phyloP scores from a whole-genome alignment of 768 basidiomycete species.

The Mycena sanguinolenta region DNA sequence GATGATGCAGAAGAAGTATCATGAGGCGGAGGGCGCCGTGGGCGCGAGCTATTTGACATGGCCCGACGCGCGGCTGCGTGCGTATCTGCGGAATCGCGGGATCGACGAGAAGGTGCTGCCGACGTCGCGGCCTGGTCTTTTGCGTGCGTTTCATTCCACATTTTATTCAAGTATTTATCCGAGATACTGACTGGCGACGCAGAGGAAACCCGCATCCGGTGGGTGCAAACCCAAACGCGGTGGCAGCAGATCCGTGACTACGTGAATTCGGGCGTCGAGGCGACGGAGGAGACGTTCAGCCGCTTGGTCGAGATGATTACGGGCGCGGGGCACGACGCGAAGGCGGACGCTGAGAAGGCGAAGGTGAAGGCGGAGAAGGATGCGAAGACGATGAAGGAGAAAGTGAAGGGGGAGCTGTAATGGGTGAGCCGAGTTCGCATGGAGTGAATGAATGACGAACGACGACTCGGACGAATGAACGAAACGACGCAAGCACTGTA shows the following conservation, averaged over 20 bases:
- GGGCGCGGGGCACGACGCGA: slow-evolving; percentile 51
- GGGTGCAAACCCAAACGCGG: slow-evolving; percentile 76
- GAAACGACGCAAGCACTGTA: no score
- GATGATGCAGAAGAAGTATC: slow-evolving; percentile 79
- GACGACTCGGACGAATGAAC: no score
- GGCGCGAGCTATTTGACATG: slow-evolving; percentile 83
- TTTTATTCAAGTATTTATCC: no score
- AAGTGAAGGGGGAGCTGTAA: neutral
- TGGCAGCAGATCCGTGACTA: slow-evolving; percentile 75
- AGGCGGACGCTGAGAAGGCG: slow-evolving; percentile 37
- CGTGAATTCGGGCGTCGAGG: slow-evolving; percentile 75
- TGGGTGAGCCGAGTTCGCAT: no score
- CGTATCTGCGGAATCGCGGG: slow-evolving; percentile 85
- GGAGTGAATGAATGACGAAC: no score
- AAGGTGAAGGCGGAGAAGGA: slow-evolving; percentile 32
- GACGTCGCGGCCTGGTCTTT: slow-evolving; percentile 76
- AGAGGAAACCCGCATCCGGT: slow-evolving; percentile 87
- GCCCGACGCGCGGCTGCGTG: slow-evolving; percentile 94
- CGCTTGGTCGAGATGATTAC: slow-evolving; percentile 60
- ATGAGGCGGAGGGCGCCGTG: slow-evolving; percentile 54
- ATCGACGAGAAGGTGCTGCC: slow-evolving; percentile 79
- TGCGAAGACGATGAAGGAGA: slow-evolving; percentile 26
- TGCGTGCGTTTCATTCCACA: slow-evolving; percentile 79
- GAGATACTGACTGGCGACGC: no score
- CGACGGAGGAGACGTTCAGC: slow-evolving; percentile 82